phyloP scores from a whole-genome alignment of 495 filamentous ascomycete species.

The Xylaria sp. region DNA sequence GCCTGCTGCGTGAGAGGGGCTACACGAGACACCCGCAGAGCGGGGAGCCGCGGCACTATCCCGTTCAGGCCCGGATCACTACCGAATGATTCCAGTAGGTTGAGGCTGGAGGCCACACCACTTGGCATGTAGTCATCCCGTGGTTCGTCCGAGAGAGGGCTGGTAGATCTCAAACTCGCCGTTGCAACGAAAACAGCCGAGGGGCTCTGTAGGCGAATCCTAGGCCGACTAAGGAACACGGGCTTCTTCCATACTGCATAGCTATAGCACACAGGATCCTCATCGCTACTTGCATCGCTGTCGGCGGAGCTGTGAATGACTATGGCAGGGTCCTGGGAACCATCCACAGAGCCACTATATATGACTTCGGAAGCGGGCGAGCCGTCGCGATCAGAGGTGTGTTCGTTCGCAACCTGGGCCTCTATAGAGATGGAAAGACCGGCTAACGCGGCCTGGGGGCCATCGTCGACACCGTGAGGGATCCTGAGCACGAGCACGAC shows the following conservation, averaged over 20 bases:
- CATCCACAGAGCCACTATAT: conserved; percentile 66
- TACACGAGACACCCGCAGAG: conserved; percentile 78
- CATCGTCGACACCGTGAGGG: conserved; percentile 64
- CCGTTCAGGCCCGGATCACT: conserved; percentile 70
- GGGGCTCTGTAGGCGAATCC: conserved; percentile 79
- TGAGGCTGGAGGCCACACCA: conserved; percentile 75
- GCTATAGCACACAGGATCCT: conserved; percentile 51
- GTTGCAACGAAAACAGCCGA: conserved; percentile 78
- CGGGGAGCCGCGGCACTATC: conserved; percentile 77
- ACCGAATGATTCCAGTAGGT: conserved; percentile 79
- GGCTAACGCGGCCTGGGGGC: conserved; percentile 61
- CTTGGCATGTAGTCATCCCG: conserved; percentile 80
- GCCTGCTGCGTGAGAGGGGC: conserved; percentile 62
- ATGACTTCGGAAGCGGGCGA: conserved; percentile 68
- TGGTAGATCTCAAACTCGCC: conserved; percentile 68
- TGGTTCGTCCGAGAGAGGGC: conserved; percentile 52
- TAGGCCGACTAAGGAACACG: conserved; percentile 77
- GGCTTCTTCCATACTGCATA: conserved; percentile 83
- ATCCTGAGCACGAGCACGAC: conserved; percentile 76
- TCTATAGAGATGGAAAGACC: conserved; percentile 74
- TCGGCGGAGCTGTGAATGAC: conserved; percentile 55
- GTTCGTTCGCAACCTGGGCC: conserved; percentile 70
- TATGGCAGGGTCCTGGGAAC: conserved; percentile 67
- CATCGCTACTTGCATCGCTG: conserved; percentile 47
- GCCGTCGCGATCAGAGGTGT: conserved; percentile 49